Conservation (phyloP, 2,329 filamentous ascomycete genomes). For the Pestalotiopsis sp. region DNA sequence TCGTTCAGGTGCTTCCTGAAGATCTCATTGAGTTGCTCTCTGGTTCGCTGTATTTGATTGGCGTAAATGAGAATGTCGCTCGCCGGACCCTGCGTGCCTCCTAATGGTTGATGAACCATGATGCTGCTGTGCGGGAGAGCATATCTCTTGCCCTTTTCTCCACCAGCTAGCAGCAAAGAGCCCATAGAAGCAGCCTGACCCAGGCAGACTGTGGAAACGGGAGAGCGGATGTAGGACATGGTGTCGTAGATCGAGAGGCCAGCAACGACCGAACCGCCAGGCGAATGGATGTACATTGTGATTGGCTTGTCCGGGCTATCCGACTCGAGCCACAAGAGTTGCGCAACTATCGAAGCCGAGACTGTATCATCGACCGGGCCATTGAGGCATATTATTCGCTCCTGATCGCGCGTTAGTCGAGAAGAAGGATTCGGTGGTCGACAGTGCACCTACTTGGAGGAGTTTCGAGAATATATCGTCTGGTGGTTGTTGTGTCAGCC, state of each 20-base stretch:
- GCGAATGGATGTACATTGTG: conserved; percentile 96
- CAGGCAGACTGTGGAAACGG: conserved; percentile 92
- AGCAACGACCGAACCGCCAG: conserved; percentile 89
- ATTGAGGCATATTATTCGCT: conserved; percentile 93
- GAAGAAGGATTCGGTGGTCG: conserved; percentile 20
- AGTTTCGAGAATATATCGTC: conserved; percentile 84
- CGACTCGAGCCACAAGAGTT: conserved; percentile 96
- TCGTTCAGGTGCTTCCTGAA: conserved; percentile 85
- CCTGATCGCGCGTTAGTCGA: conserved; percentile 45
- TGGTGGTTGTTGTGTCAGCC: conserved; percentile 36
- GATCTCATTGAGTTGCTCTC: conserved; percentile 86
- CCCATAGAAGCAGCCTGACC: conserved; percentile 97
- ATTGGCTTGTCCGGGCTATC: conserved; percentile 95
- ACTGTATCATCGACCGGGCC: conserved; percentile 87
- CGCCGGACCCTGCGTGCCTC: conserved; percentile 66
- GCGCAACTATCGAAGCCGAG: conserved; percentile 92
- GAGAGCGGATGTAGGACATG: conserved; percentile 93
- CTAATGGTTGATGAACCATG: conserved; percentile 96
- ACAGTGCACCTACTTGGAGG: conserved; percentile 59
- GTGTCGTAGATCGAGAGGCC: conserved; percentile 95
- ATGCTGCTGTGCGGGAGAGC: conserved; percentile 91
- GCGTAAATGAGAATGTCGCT: conserved; percentile 95
- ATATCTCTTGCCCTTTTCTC: conserved; percentile 80
- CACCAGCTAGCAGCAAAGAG: conserved; percentile 82
- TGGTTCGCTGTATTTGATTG: conserved; percentile 88